Evolutionary conservation across 345 rosid species (phyloP), one percentile per base, ranked within the genome.

Genomic region (Citrus cavaleriei): DNA sequence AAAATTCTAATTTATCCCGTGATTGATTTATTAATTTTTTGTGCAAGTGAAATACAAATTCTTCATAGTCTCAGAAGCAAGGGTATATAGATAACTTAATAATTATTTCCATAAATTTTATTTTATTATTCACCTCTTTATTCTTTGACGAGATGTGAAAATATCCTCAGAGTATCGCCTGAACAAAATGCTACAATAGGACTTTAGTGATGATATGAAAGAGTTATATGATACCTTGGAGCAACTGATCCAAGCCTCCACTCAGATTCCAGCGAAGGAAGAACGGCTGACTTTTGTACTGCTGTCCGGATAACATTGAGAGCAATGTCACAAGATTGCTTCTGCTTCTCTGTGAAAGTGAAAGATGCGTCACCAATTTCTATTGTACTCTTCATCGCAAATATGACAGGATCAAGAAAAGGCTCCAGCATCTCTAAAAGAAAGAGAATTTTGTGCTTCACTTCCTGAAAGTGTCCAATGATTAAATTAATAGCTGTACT

Each of bases 381-480:
- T 84, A 87, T 88, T 76, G 85, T 83, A 81, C 89, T 90, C 80
- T 83, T 88, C 38, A 84, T 75, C 64, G 87, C 80, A 73, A 76
- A 75, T 70, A 93, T 86, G 67, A 88, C 93, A 78, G 92, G 92
- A 84, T 90, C 95, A 66, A 93, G 89, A 81, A 90, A 91, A 81
- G 92, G 93, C 85, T 91, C 97, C 78, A 93, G 86, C 93, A 93
- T 89, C 87, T 93, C 97, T 78, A 93, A 78, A 68, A 93, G 93
- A 81, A 93, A 93, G 58, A 93, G 92, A 88, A 93, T 93, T 82
- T 80, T 87, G 81, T 88, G 94, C 88, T 93, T 91, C 68, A 88
- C 94, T 82, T 89, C 94, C 97, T 93, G 90, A 77, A 84, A 19
- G 72, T 65, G 68, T 64, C 65, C 24, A 7, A 65, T 2, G 27